Evolutionary conservation across 2,329 filamentous ascomycete genomes (phyloP), one percentile per base, ranked within the genome.

Genomic region (Albophoma yamanashiensis): DNA sequence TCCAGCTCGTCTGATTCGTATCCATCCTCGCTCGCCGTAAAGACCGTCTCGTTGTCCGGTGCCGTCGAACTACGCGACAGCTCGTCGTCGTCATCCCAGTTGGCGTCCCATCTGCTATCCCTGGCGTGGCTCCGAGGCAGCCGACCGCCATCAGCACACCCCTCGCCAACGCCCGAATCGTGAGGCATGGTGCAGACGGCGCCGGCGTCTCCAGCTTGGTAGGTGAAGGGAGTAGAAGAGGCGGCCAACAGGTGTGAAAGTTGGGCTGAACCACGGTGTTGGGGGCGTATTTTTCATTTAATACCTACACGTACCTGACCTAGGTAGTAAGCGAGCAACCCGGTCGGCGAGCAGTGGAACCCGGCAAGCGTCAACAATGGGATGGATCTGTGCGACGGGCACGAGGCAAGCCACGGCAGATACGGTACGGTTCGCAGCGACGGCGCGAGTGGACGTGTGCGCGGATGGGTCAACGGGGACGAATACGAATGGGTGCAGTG

Each of bases 1-100:
- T 73, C 69, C 59, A 70, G 67, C 57, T 71, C 70, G 47, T 70
- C 69, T 3, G 67, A 65, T 25, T 67, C 67, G 55, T 68, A 66
- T 34, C 60, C 60, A 14, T 56, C 36, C 22, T 70, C 70, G 8
- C 65, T 66, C 20, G 59, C 57, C 1, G 63, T 67, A 14, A 65
- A 68, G 38, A 65, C 58, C 12, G 64, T 65, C 56, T 67, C 67
- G n/a, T 64, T 58, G 43, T 63, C 70, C 22, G 63, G 60, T 36
- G 63, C 61, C 50, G 67, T 68, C 56, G 70, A 73, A n/a, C 67
- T 59, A 45, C 70, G 58, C 31, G 71, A 73, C 59, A 69, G 70
- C 47, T 59, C 62, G 39, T 66, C 62, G 56, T 68, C 64, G 58
- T 65, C 66, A 56, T 67, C 68, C 50, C 50, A 53, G 31, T 53